Conservation (phyloP, 148 eudicot genomes). For the Vaccinium macrocarpon region DNA sequence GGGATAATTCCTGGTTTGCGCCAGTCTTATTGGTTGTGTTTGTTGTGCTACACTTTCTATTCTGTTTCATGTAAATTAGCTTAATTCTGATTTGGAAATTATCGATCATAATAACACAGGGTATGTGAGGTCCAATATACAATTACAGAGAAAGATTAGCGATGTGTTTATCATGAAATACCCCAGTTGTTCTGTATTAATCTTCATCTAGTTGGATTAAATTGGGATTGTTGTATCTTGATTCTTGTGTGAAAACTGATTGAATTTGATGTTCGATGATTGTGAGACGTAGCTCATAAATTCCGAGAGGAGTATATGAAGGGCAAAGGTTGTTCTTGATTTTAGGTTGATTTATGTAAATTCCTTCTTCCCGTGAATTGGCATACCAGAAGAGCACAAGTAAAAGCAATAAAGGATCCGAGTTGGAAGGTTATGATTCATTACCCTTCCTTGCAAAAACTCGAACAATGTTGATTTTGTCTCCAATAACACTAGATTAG, state of each 20-base stretch:
- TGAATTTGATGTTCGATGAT: background rate
- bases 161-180: background rate
- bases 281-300: background rate
- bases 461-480: too few relatives aligned
- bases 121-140: background rate
- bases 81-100: background rate
- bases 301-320: background rate
- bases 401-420: background rate
- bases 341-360: background rate
- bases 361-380: background rate
- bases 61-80: conserved; percentile 1
- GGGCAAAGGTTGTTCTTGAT: background rate
- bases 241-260: background rate
- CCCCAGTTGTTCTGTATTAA: background rate
- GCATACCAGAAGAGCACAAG: background rate
- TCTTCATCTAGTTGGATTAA: background rate
- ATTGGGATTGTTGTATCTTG: background rate
- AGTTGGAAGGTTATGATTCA: background rate
- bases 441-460: too few relatives aligned
- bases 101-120: too few relatives aligned
- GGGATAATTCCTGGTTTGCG: background rate
- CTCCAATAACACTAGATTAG: too few relatives aligned
- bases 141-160: background rate
- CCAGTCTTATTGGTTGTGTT: background rate
- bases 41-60: background rate